Percentiles rank a stretch among this genome's conserved stretches.
Evolutionary conservation across 2,329 filamentous ascomycete species (phyloP).

Genomic region (Pochonia chlamydosporia): DNA sequence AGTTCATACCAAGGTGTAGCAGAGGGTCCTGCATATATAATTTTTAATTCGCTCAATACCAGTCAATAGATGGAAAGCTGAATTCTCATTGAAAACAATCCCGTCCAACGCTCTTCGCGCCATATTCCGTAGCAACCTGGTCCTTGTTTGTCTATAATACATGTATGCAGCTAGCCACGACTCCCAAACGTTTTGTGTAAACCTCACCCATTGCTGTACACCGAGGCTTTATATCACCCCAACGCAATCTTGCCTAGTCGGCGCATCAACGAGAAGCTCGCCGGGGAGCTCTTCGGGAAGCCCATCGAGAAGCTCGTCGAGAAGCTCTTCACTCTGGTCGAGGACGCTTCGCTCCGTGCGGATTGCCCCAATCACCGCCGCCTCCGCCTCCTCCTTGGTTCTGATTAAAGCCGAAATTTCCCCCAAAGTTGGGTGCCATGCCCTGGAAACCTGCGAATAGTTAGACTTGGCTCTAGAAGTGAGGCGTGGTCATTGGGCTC

Average conservation of each 20-base stretch:
- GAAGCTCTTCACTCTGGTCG: constrained; percentile 54
- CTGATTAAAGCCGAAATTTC: constrained; percentile 59
- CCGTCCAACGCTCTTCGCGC: constrained; percentile 8
- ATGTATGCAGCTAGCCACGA: constrained; percentile 6
- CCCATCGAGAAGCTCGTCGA: no score
- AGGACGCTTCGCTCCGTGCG: constrained; percentile 73
- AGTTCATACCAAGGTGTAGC: no score
- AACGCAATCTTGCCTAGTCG: neutral
- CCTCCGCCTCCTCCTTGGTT: constrained; percentile 39
- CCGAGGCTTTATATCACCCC: neutral
- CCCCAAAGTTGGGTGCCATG: constrained; percentile 66
- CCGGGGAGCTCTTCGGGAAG: constrained; percentile 17
- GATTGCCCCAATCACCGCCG: constrained; percentile 64
- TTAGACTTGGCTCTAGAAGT: no score
- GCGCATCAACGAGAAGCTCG: no score
- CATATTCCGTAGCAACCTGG: constrained; percentile 4
- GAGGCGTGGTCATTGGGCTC: no score
- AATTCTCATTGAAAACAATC: neutral
- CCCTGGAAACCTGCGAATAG: constrained; percentile 53
- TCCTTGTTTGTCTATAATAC: constrained; percentile 7
- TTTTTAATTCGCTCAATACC: neutral
- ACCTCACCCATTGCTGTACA: neutral
- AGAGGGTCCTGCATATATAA: neutral
- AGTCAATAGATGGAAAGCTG: no score
- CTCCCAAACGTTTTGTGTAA: neutral